A percentile compares a stretch with the other conserved stretches of the same genome.
phyloP scores from a whole-genome alignment of 2,329 filamentous ascomycete genomes.

The Meredithiella fracta region DNA sequence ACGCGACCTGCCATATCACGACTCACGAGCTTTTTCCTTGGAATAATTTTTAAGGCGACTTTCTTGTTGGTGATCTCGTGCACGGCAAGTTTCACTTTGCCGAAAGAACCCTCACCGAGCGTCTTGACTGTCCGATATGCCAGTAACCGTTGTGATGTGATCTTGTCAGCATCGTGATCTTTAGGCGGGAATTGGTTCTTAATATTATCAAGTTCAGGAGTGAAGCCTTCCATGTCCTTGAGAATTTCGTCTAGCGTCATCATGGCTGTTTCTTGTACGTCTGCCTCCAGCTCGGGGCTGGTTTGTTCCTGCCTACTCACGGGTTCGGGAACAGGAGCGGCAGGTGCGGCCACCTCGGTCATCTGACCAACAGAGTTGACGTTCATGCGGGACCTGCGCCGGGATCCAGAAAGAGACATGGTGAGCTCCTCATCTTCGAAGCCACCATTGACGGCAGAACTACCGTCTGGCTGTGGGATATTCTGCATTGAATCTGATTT shows the following conservation, averaged over 20 bases:
- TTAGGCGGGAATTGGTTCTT: slow-evolving; percentile 15
- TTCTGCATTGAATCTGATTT: slow-evolving; percentile 8
- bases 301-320: too few relatives aligned
- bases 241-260: background rate
- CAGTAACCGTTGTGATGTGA: slow-evolving; percentile 65
- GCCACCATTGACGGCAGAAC: slow-evolving; percentile 18
- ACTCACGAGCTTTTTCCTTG: slow-evolving; percentile 86
- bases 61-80: slow-evolving; percentile 86
- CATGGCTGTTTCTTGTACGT: background rate
- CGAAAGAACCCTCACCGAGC: slow-evolving; percentile 90
- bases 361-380: slow-evolving; percentile 8
- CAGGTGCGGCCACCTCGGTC: slow-evolving; percentile 11
- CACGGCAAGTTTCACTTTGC: slow-evolving; percentile 93
- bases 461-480: slow-evolving; percentile 9
- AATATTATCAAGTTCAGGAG: background rate
- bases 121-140: slow-evolving; percentile 85
- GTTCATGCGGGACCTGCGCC: slow-evolving; percentile 19
- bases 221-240: background rate
- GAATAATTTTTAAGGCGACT: slow-evolving; percentile 95
- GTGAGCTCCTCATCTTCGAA: slow-evolving; percentile 74
- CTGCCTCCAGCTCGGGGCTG: too few relatives aligned
- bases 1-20: slow-evolving; percentile 96
- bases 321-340: background rate
- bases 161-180: slow-evolving; percentile 30
- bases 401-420: slow-evolving; percentile 52